phyloP scores from a whole-genome alignment of 345 rosid species.

The Corchorus capsularis region DNA sequence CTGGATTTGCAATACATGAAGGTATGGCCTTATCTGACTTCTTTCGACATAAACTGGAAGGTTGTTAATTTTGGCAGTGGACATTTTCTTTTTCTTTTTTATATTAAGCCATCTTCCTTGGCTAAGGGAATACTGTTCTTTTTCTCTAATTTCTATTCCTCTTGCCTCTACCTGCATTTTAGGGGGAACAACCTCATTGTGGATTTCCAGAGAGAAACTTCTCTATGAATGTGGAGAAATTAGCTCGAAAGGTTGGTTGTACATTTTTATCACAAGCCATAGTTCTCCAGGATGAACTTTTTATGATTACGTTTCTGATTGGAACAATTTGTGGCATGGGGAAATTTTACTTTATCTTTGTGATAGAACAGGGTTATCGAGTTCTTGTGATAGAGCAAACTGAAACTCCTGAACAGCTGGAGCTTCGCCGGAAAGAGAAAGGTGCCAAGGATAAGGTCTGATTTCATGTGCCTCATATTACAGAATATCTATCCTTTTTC shows the following conservation, averaged over 20 bases:
- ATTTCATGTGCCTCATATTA: conserved; percentile 12
- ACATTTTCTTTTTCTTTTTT: neutral
- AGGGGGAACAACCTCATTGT: conserved; percentile 99
- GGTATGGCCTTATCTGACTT: conserved; percentile 46
- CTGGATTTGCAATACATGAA: conserved; percentile 95
- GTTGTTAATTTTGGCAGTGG: conserved; percentile 1
- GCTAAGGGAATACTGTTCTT: neutral
- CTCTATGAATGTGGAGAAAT: conserved; percentile 82
- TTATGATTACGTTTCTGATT: conserved; percentile 20
- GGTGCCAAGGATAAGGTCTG: conserved; percentile 94
- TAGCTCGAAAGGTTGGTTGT: conserved; percentile 81
- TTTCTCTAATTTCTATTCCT: neutral
- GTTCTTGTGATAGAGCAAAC: conserved; percentile 98
- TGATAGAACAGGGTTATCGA: conserved; percentile 78
- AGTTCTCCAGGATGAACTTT: conserved; percentile 5
- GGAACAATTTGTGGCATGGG: conserved; percentile 10
- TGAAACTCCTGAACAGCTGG: conserved; percentile 97
- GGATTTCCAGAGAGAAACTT: conserved; percentile 98
- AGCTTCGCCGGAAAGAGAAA: conserved; percentile 81
- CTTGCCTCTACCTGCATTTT: conserved; percentile 22
- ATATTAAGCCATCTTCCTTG: neutral
- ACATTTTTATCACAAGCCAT: conserved; percentile 14
- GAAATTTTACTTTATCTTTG: conserved; percentile 29
- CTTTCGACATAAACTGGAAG: neutral
- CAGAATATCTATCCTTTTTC: conserved; percentile 14